These are phyloP conservation scores for Podila epicladia DNA, from an alignment of 192 early-diverging fungal species.

Conservation along the genomic window DNA sequence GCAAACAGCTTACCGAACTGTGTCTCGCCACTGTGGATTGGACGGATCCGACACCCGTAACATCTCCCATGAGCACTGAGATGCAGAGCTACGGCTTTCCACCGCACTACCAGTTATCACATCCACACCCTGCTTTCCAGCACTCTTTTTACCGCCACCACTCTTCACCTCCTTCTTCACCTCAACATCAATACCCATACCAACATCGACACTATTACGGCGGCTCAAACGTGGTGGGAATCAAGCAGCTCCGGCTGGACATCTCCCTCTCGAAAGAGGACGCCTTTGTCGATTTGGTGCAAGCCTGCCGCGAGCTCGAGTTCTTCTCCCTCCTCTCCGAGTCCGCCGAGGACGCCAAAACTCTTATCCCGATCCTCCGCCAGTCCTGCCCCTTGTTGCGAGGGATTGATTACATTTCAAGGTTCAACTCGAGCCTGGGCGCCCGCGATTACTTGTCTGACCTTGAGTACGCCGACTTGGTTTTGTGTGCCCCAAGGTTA, in stretches of 20 bases:
- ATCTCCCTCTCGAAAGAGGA: conserved; percentile 18
- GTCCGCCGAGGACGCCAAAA: conserved; percentile 9
- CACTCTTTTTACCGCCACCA: neutral
- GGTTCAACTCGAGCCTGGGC: conserved; percentile 20
- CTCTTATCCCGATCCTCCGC: conserved; percentile 16
- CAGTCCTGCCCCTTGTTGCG: conserved; percentile 10
- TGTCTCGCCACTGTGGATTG: conserved; percentile 22
- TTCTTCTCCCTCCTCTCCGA: conserved; percentile 31
- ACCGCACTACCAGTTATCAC: neutral
- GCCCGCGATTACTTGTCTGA: conserved; percentile 26
- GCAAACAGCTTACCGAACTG: conserved; percentile 8
- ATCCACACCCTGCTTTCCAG: neutral
- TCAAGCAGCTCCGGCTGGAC: conserved; percentile 19
- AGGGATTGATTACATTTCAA: conserved; percentile 16
- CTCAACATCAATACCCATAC: neutral
- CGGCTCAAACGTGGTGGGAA: neutral
- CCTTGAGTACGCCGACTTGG: conserved; percentile 21
- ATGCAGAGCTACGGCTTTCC: neutral
- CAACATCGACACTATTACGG: neutral
- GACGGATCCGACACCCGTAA: conserved; percentile 11
- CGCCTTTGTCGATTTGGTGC: conserved; percentile 27
- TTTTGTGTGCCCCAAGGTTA: conserved; percentile 1
- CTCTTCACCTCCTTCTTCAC: neutral
- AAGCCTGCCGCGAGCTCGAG: conserved; percentile 19
- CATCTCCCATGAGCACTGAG: neutral